These are phyloP conservation scores for Emergomyces pasteurianus DNA, from an alignment of 2,329 filamentous ascomycete genomes.

Conservation along the genomic window DNA sequence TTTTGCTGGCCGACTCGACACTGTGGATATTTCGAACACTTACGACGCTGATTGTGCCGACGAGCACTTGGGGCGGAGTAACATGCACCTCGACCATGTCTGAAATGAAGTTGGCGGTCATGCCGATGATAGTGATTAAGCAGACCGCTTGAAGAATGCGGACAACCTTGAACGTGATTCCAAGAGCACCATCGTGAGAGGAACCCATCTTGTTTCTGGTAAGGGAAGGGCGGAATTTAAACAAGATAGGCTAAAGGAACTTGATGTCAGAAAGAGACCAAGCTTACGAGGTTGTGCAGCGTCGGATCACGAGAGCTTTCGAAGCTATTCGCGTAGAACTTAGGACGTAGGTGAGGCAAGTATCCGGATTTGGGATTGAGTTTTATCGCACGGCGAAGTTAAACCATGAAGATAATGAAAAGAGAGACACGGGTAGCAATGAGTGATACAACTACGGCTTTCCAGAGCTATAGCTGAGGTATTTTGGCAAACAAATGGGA, in stretches of 20 bases:
- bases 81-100: constrained; percentile 57
- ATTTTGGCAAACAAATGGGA: background rate
- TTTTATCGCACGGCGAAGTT: background rate
- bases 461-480: background rate
- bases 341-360: background rate
- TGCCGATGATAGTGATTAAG: constrained; percentile 66
- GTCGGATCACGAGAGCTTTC: background rate
- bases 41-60: constrained; percentile 71
- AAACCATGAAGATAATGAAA: background rate
- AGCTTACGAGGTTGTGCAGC: background rate
- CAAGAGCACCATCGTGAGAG: constrained; percentile 58
- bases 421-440: background rate
- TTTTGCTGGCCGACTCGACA: background rate
- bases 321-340: background rate
- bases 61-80: constrained; percentile 57
- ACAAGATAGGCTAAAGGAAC: background rate
- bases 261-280: background rate
- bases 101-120: constrained; percentile 70
- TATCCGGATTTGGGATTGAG: background rate
- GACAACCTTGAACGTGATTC: constrained; percentile 63
- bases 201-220: constrained; percentile 31
- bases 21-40: constrained; percentile 25
- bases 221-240: background rate
- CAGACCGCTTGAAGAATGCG: constrained; percentile 59
- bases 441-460: background rate